Conservation (phyloP, 768 basidiomycete genomes). For the Fomitopsis pulvina region DNA sequence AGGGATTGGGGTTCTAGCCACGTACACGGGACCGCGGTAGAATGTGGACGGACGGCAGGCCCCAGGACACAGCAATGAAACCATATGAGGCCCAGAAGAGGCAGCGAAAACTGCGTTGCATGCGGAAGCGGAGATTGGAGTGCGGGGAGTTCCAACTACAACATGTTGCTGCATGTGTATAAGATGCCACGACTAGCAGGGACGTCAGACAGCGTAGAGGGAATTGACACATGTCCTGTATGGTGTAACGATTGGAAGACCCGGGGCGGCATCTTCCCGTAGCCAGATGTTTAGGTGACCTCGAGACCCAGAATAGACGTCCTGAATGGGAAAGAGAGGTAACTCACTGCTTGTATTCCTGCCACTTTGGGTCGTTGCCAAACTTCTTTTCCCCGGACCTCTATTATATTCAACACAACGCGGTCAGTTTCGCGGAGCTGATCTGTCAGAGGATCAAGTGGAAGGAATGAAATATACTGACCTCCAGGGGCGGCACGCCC, state of each 20-base stretch:
- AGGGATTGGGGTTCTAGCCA: neutral
- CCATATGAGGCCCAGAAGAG: neutral
- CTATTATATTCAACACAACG: slow-evolving; percentile 11
- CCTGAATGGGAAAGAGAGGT: neutral
- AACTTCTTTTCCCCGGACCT: slow-evolving; percentile 48
- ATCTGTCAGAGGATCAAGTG: neutral
- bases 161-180: neutral
- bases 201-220: neutral
- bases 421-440: neutral
- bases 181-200: neutral
- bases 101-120: neutral
- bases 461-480: slow-evolving; percentile 11
- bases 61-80: neutral
- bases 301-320: neutral
- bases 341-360: slow-evolving; percentile 50
- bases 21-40: neutral
- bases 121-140: neutral
- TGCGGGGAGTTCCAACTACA: neutral
- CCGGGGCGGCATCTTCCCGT: neutral
- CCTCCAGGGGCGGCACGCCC: slow-evolving; percentile 68
- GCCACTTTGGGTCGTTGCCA: slow-evolving; percentile 46
- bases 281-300: neutral
- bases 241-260: neutral
- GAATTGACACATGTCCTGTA: neutral
- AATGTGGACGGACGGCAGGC: neutral